phyloP scores from a whole-genome alignment of 2,329 filamentous ascomycete species.

The Periconia sp. region DNA sequence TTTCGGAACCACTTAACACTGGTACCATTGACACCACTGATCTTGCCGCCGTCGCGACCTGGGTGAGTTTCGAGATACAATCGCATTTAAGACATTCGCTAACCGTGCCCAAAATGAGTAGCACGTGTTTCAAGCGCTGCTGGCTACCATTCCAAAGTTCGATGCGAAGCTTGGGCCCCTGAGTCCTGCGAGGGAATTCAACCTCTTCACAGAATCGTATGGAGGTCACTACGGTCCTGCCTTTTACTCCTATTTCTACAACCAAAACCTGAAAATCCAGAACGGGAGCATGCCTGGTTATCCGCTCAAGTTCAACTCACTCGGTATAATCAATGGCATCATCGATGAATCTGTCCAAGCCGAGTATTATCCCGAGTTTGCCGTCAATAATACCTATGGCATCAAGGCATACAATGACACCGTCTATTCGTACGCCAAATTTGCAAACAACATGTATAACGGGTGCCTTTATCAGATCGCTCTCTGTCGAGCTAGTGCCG shows the following conservation, averaged over 20 bases:
- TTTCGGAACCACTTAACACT: slow-evolving; percentile 38
- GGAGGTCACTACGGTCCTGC: slow-evolving; percentile 59
- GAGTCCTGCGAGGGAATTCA: too few relatives aligned
- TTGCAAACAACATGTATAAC: slow-evolving; percentile 54
- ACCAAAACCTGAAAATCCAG: slow-evolving; percentile 62
- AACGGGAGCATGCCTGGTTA: slow-evolving; percentile 57
- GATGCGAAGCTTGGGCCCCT: slow-evolving; percentile 59
- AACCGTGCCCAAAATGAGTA: too few relatives aligned
- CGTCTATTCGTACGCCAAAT: slow-evolving; percentile 65
- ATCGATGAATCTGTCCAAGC: slow-evolving; percentile 55
- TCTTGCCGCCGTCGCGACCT: slow-evolving; percentile 39
- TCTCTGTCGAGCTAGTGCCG: slow-evolving; percentile 58
- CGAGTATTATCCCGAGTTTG: slow-evolving; percentile 58
- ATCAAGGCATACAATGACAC: slow-evolving; percentile 63
- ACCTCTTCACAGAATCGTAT: slow-evolving; percentile 62
- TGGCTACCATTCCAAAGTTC: slow-evolving; percentile 45
- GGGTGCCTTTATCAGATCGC: slow-evolving; percentile 59
- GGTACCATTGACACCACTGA: slow-evolving; percentile 40
- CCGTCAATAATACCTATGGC: slow-evolving; percentile 62
- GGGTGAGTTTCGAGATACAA: too few relatives aligned
- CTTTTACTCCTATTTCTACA: slow-evolving; percentile 64
- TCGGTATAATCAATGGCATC: slow-evolving; percentile 59
- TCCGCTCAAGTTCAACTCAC: slow-evolving; percentile 59
- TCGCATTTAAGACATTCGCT: too few relatives aligned
- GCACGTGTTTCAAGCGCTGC: slow-evolving; percentile 30